Conservation (phyloP, 306 rosid genomes). For the Cucumis hystrix region DNA sequence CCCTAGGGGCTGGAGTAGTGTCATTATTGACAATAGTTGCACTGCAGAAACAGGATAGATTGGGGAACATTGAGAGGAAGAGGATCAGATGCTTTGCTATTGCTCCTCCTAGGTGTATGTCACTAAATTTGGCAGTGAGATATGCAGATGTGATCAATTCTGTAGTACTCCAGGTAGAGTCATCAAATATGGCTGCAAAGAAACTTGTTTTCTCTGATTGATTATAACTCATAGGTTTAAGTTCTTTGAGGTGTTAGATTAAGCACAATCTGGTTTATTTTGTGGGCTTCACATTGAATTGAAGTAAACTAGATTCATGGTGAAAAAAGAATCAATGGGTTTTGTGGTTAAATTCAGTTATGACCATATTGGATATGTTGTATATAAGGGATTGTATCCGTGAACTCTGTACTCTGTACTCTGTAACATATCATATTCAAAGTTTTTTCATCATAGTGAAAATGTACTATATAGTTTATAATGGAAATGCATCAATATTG, state of each 20-base stretch:
- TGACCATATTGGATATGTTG: background rate
- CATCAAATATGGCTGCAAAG: constrained; percentile 1
- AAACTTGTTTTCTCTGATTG: background rate
- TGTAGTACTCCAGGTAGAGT: constrained; percentile 68
- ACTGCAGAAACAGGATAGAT: constrained; percentile 38
- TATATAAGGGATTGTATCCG: background rate
- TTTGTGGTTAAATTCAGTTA: background rate
- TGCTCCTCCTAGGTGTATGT: constrained; percentile 85
- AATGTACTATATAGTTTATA: background rate
- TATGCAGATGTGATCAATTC: constrained; percentile 85
- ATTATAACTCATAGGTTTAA: background rate
- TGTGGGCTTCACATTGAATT: background rate
- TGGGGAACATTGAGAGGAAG: constrained; percentile 59
- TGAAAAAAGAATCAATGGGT: background rate
- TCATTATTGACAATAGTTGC: constrained; percentile 63
- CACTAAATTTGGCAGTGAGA: constrained; percentile 91
- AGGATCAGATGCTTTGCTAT: constrained; percentile 66
- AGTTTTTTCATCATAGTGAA: background rate
- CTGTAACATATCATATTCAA: background rate
- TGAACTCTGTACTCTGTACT: background rate
- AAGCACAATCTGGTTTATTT: background rate
- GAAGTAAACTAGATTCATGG: background rate
- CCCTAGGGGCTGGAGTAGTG: constrained; percentile 91
- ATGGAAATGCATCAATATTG: background rate
- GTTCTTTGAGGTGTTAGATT: background rate